phyloP scores from a whole-genome alignment of 2,329 filamentous ascomycete species.

The Epichloe sp. region DNA sequence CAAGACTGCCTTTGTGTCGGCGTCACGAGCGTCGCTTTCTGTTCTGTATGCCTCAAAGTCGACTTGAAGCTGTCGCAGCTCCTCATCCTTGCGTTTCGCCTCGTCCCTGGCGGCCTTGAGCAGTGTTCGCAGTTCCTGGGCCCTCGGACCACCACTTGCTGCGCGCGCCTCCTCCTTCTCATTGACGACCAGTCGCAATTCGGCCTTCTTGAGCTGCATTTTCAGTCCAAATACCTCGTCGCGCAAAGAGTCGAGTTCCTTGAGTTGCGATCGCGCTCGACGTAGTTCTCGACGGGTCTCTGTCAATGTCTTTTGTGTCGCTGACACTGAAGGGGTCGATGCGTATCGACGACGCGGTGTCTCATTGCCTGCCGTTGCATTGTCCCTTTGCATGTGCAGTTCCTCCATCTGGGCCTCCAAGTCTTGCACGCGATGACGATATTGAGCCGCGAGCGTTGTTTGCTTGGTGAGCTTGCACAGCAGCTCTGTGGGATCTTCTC shows the following conservation, averaged over 20 bases:
- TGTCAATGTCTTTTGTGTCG: slow-evolving; percentile 35
- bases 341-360: slow-evolving; percentile 23
- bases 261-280: slow-evolving; percentile 39
- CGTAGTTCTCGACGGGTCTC: slow-evolving; percentile 42
- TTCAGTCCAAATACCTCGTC: slow-evolving; percentile 41
- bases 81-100: slow-evolving; percentile 32
- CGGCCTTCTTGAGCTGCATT: slow-evolving; percentile 33
- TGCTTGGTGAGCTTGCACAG: slow-evolving; percentile 43
- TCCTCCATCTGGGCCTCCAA: slow-evolving; percentile 38
- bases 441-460: slow-evolving; percentile 43
- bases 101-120: slow-evolving; percentile 32
- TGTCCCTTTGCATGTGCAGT: slow-evolving; percentile 22
- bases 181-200: slow-evolving; percentile 13
- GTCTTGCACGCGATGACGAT: slow-evolving; percentile 45
- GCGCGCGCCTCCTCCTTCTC: slow-evolving; percentile 24
- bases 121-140: slow-evolving; percentile 27
- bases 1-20: slow-evolving; percentile 41
- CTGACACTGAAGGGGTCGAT: slow-evolving; percentile 27
- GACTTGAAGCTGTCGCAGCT: slow-evolving; percentile 33
- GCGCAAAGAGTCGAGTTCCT: slow-evolving; percentile 36
- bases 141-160: slow-evolving; percentile 20
- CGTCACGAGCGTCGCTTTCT: slow-evolving; percentile 38
- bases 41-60: slow-evolving; percentile 42
- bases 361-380: slow-evolving; percentile 16
- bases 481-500: slow-evolving; percentile 33